Evolutionary conservation across 768 basidiomycete species (phyloP), one percentile per base, ranked within the genome.

Genomic region (Pleurotus sapidus): DNA sequence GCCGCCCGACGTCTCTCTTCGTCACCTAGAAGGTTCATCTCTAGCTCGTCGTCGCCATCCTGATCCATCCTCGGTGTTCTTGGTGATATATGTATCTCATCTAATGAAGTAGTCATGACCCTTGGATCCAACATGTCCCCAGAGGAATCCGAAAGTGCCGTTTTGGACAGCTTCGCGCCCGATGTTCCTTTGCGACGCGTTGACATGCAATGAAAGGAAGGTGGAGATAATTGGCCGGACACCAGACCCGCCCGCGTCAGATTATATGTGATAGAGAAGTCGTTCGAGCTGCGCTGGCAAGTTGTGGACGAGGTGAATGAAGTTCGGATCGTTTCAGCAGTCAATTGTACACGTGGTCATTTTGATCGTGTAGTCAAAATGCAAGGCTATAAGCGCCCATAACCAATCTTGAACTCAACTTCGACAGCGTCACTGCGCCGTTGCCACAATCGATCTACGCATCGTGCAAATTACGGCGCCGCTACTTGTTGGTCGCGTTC

Each of bases 21-120:
- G 24, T 82, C 84, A 4, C 76, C 77, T 46, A 91, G 72, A 49
- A 89, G 71, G 61, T 76, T 81, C 24, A 91, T 69, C 68, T 89
- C 84, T 0, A 89, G 75, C 37, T 83, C 83, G 53, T 87, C 86
- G 46, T 74, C 78, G 24, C 70, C 68, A 34, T 74, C 69, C 60
- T 73, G 74, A 47, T 77, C 72, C 25, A 73, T 66, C 56, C 67
- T 65, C 17, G 74, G 68, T 0, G 78, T 81, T 42, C 84, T 81
- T 48, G 86, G 84, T 43, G 79, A 76, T 58, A 86, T 82, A 57
- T 77, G 78, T 56, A 85, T 83, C 60, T 78, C 81, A 63, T 80
- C 79, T 56, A 87, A 68, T 38, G 84, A 84, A 23, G 86, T 84
- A 45, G 82, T 76, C 49, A 83, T 70, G 12, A 79, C 81, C 75